Percentiles rank a stretch among this genome's conserved stretches.
phyloP scores from a whole-genome alignment of 108 stramenopile genomes.

The Nitzschia palea region DNA sequence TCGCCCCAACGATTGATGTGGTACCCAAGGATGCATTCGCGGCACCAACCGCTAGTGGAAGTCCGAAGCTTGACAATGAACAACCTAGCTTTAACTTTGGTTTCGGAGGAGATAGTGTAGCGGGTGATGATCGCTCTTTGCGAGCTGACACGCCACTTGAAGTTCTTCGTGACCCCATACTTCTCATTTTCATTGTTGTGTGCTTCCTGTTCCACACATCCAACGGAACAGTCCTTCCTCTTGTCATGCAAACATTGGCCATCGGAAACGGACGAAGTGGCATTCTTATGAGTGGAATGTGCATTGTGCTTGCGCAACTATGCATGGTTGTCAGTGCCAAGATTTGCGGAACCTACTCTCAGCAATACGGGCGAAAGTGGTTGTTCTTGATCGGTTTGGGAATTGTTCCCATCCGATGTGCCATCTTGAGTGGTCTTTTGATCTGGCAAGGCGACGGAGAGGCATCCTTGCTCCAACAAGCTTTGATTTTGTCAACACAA shows the following conservation, averaged over 20 bases:
- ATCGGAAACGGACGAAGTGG: conserved; percentile 74
- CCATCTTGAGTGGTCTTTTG: conserved; percentile 60
- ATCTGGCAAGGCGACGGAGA: conserved; percentile 42
- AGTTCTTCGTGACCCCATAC: conserved; percentile 72
- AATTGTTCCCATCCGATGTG: conserved; percentile 78
- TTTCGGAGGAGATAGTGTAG: conserved; percentile 27
- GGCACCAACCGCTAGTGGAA: conserved; percentile 12
- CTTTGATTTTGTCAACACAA: conserved; percentile 82
- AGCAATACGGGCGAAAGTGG: conserved; percentile 74
- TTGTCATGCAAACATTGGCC: conserved; percentile 88
- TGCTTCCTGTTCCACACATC: conserved; percentile 84
- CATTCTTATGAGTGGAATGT: conserved; percentile 82
- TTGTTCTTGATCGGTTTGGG: conserved; percentile 81
- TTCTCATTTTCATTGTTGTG: conserved; percentile 71
- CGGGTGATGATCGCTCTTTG: conserved; percentile 5
- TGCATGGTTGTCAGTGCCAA: conserved; percentile 84
- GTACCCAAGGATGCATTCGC: conserved; percentile 24
- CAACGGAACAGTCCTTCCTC: conserved; percentile 84
- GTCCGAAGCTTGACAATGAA: not conserved
- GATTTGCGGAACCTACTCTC: conserved; percentile 80
- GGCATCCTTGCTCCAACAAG: conserved; percentile 44
- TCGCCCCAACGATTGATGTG: conserved; percentile 15
- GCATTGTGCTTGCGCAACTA: conserved; percentile 82
- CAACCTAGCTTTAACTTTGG: conserved; percentile 69
- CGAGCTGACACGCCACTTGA: conserved; percentile 71